Evolutionary conservation across 2,329 filamentous ascomycete genomes (phyloP).

Genomic region (Leptographium radiaticola): DNA sequence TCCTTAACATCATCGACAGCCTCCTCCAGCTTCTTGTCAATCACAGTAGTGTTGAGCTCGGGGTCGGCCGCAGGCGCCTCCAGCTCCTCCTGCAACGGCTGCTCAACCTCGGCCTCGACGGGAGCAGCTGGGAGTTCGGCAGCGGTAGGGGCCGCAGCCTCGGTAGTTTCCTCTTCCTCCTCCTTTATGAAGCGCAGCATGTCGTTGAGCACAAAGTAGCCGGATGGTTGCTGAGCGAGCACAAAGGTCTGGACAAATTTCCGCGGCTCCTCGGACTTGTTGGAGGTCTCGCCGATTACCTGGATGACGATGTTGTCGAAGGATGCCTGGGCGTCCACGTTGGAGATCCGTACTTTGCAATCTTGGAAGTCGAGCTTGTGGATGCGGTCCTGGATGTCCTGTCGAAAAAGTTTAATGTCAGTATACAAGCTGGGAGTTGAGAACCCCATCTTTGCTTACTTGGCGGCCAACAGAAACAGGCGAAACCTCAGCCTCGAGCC

Average conservation of each 20-base stretch:
- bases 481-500: slow-evolving; percentile 78
- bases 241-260: slow-evolving; percentile 98
- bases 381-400: slow-evolving; percentile 92
- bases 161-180: slow-evolving; percentile 60
- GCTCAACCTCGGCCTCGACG: slow-evolving; percentile 20
- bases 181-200: slow-evolving; percentile 91
- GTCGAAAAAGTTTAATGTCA: neutral
- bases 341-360: slow-evolving; percentile 95
- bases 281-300: slow-evolving; percentile 95
- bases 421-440: neutral
- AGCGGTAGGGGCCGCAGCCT: slow-evolving; percentile 32
- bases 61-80: slow-evolving; percentile 22
- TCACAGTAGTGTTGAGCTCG: slow-evolving; percentile 33
- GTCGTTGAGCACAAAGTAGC: slow-evolving; percentile 97
- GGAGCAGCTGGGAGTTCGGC: slow-evolving; percentile 26
- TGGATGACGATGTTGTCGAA: slow-evolving; percentile 92
- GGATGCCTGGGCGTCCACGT: slow-evolving; percentile 92
- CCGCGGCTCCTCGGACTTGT: slow-evolving; percentile 79
- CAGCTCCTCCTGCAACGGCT: slow-evolving; percentile 27
- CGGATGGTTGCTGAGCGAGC: slow-evolving; percentile 86
- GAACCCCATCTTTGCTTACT: slow-evolving; percentile 36
- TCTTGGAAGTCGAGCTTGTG: slow-evolving; percentile 88
- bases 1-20: slow-evolving; percentile 23
- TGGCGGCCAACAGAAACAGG: slow-evolving; percentile 76
- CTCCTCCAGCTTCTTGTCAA: slow-evolving; percentile 69